Evolutionary conservation across 73 alveolate genomes (phyloP), one percentile per base, ranked within the genome.

Genomic region (Halteria grandinella): DNA sequence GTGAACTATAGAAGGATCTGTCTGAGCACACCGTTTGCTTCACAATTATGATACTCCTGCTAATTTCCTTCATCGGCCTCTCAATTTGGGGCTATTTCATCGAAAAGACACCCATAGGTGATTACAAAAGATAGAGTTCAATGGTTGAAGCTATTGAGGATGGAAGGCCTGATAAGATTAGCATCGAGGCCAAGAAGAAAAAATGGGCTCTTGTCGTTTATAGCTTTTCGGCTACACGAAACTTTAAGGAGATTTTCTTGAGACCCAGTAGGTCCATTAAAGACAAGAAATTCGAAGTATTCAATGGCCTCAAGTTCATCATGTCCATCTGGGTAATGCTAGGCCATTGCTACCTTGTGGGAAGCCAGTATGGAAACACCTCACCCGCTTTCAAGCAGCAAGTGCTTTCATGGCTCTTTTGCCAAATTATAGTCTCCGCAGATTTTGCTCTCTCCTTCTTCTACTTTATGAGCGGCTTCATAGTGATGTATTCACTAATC

Each of bases 181-280:
- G 69, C 17, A 41, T 66, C 5, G 80, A 66, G 51, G 41, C 80
- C 25, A 41, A 53, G 23, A 66, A 66, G 23, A 34, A 66, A n/a
- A 66, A 66, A 45, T 66, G 80, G 80, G 80, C 80, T 21, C 52
- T 66, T 4, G 37, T 66, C 3, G 47, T 66, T 44, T 66, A 66
- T 36, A 23, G 41, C 1, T 66, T 66, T 39, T 66, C 80, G 28
- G 28, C 47, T 1, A 44, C 80, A n/a, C 43, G 66, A 41, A 66
- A 66, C 51, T 66, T 66, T 32, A 17, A 66, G 3, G 66, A 44
- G 80, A 66, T 66, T 10, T 41, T 66, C 54, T 66, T 44, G 15
- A 41, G 28, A 32, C 69, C 63, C 14, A 45, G 47, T 27, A n/a
- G 28, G 21, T 44, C 63, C 6, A 45, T 66, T 4, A 66, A 66